These are phyloP conservation scores for Phaeosphaeria sp. DNA, from an alignment of 2,329 filamentous ascomycete genomes.

Conservation along the genomic window DNA sequence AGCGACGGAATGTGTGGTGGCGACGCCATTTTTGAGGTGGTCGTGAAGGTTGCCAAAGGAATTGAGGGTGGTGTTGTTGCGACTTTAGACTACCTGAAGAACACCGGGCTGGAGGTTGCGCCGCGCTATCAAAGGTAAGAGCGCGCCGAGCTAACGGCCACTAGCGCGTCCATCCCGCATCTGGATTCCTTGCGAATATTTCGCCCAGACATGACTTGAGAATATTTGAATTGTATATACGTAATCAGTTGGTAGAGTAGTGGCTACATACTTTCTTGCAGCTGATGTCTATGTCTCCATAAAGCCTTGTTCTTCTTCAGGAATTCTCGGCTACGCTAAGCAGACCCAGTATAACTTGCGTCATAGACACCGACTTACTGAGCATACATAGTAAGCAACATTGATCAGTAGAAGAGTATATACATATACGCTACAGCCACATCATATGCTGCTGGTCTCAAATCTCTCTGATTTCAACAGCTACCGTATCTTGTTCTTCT, in stretches of 20 bases:
- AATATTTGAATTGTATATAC: too few species aligned
- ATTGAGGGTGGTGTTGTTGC: not conserved
- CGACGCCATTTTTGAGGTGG: slow-evolving; percentile 63
- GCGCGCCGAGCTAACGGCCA: not conserved
- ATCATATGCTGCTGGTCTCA: too few species aligned
- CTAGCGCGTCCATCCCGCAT: not conserved
- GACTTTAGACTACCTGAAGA: too few species aligned
- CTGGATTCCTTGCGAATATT: too few species aligned
- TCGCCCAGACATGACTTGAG: too few species aligned
- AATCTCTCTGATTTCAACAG: too few species aligned
- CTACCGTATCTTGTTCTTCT: too few species aligned
- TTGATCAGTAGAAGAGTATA: not conserved
- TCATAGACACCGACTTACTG: not conserved
- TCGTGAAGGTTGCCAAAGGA: not conserved
- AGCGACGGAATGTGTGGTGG: slow-evolving; percentile 60
- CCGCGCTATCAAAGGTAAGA: not conserved
- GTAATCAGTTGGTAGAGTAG: too few species aligned
- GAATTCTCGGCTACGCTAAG: not conserved
- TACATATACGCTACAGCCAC: not conserved
- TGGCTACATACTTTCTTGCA: too few species aligned
- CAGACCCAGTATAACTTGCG: not conserved
- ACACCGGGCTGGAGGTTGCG: not conserved
- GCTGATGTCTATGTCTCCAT: too few species aligned
- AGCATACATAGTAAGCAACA: not conserved
- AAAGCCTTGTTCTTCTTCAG: not conserved